Conservation (phyloP, 2,329 filamentous ascomycete genomes). For the Fusarium pilosicola region DNA sequence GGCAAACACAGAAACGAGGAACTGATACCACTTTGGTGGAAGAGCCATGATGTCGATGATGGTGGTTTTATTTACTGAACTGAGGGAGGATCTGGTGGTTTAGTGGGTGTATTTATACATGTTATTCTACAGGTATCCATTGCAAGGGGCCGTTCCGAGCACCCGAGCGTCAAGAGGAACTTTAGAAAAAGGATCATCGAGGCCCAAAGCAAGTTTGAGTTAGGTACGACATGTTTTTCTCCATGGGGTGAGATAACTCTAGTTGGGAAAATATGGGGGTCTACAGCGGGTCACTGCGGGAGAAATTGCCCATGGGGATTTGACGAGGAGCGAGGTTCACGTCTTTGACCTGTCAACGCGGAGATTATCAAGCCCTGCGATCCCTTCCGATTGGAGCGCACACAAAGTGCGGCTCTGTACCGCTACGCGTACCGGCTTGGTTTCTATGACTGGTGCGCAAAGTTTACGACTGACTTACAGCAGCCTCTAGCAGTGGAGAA, state of each 20-base stretch:
- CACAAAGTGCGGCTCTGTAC: slow-evolving; percentile 8
- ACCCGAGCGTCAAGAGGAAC: not conserved
- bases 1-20: slow-evolving; percentile 52
- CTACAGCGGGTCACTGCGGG: slow-evolving; percentile 14
- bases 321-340: not conserved
- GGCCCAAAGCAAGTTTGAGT: not conserved
- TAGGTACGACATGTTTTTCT: not conserved
- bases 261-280: slow-evolving; percentile 8
- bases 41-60: slow-evolving; percentile 50
- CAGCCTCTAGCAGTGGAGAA: not conserved
- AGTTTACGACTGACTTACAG: not conserved
- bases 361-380: not conserved
- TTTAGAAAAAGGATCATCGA: not conserved
- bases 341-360: not conserved
- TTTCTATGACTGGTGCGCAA: slow-evolving; percentile 20
- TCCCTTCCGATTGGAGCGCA: slow-evolving; percentile 16
- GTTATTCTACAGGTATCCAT: not conserved
- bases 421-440: not conserved
- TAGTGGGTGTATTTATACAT: slow-evolving; percentile 14
- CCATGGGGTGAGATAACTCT: slow-evolving; percentile 4
- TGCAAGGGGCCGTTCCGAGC: slow-evolving; percentile 10
- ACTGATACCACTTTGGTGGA: slow-evolving; percentile 59
- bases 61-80: not conserved
- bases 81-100: not conserved
- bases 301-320: slow-evolving; percentile 8